Conservation (phyloP, 352 stramenopile genomes). For the Phytophthora boehmeriae region DNA sequence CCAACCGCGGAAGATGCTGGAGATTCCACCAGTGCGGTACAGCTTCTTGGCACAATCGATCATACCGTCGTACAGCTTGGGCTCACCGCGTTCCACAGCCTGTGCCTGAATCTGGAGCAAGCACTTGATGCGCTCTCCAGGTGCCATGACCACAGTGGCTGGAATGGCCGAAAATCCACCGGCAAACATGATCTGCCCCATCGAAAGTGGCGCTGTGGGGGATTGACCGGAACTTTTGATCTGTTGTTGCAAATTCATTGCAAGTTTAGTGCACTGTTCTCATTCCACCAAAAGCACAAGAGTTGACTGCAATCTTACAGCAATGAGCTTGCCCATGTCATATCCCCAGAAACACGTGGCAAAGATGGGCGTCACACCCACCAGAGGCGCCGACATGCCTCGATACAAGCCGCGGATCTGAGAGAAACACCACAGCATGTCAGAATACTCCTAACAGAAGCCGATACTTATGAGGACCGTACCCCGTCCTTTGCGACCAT, state of each 20-base stretch:
- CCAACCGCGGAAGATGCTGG: slow-evolving; percentile 95
- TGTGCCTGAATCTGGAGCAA: slow-evolving; percentile 93
- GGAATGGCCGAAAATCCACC: slow-evolving; percentile 91
- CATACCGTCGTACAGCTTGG: slow-evolving; percentile 94
- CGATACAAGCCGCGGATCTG: slow-evolving; percentile 91
- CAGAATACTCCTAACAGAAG: slow-evolving; percentile 7
- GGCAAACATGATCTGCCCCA: slow-evolving; percentile 89
- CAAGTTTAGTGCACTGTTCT: slow-evolving; percentile 13
- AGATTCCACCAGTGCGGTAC: slow-evolving; percentile 90
- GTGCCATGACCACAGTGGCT: slow-evolving; percentile 93
- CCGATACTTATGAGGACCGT: slow-evolving; percentile 13
- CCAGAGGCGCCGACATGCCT: slow-evolving; percentile 95
- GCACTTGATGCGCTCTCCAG: slow-evolving; percentile 97
- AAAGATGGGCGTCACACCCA: slow-evolving; percentile 96
- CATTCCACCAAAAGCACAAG: background rate
- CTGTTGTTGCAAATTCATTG: slow-evolving; percentile 29
- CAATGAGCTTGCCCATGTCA: slow-evolving; percentile 95
- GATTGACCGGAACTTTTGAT: slow-evolving; percentile 66
- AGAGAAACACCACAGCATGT: slow-evolving; percentile 18
- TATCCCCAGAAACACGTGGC: slow-evolving; percentile 98
- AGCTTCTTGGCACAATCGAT: slow-evolving; percentile 94
- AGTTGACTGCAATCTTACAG: slow-evolving; percentile 48
- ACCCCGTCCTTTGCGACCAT: slow-evolving; percentile 94
- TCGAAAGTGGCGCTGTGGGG: slow-evolving; percentile 67
- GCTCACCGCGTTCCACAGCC: slow-evolving; percentile 74